Evolutionary conservation across 345 rosid genomes (phyloP).

Genomic region (Gynandropsis gynandra): DNA sequence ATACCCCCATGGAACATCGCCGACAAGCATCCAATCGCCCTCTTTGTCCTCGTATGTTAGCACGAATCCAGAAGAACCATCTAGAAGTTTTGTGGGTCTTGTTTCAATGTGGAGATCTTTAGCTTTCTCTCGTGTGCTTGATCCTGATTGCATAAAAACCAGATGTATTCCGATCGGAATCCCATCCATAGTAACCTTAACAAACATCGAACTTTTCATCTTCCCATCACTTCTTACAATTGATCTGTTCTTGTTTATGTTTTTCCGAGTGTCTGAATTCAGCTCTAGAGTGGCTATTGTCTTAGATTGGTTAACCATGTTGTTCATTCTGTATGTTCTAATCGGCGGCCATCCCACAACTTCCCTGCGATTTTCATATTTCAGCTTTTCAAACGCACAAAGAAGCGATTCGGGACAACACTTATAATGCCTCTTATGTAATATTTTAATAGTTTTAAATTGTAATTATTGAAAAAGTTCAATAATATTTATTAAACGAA

Average conservation of each 20-base stretch:
- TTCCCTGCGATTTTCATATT: conserved; percentile 38
- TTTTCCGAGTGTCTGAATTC: conserved; percentile 28
- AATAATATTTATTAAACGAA: no score
- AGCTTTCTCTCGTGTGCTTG: conserved; percentile 30
- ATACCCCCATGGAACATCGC: conserved; percentile 97
- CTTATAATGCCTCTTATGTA: no score
- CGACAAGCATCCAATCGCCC: conserved; percentile 98
- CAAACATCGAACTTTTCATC: conserved; percentile 39
- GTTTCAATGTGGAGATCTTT: conserved; percentile 8
- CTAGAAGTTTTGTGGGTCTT: conserved; percentile 38
- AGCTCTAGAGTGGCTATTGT: conserved; percentile 33
- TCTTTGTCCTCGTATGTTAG: conserved; percentile 92
- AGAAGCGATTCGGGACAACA: no score
- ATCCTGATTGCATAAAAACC: conserved; percentile 10
- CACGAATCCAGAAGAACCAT: conserved; percentile 71
- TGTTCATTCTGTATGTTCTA: conserved; percentile 67
- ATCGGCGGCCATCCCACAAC: conserved; percentile 98
- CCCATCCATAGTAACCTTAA: conserved; percentile 95
- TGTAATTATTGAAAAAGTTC: no score
- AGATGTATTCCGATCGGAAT: conserved; percentile 76
- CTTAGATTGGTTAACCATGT: conserved; percentile 56
- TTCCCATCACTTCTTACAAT: conserved; percentile 19
- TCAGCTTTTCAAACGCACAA: no score
- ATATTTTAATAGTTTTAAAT: no score
- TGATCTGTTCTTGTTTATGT: conserved; percentile 22